A percentile compares a stretch with the other conserved stretches of the same genome.
phyloP scores from a whole-genome alignment of 768 basidiomycete species.

The Termitomyces sp. region DNA sequence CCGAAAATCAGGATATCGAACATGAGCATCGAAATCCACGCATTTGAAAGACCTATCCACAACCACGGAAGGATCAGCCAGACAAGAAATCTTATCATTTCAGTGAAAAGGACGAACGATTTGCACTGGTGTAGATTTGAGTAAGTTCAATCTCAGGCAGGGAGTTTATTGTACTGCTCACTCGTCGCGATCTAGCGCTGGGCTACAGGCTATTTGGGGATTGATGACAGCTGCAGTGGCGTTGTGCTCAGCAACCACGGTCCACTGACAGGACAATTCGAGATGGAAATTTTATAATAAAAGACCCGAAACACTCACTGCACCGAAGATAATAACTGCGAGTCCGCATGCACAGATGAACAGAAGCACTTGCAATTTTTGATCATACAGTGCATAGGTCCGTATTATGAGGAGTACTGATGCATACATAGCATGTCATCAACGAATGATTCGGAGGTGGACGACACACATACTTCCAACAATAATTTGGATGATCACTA shows the following conservation, averaged over 20 bases:
- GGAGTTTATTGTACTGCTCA: neutral
- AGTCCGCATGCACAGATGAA: conserved; percentile 25
- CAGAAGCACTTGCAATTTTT: conserved; percentile 25
- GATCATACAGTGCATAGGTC: conserved; percentile 40
- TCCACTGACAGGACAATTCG: neutral
- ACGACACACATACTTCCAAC: conserved; percentile 31
- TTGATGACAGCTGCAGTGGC: too few species aligned
- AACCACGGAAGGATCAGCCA: neutral
- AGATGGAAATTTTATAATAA: neutral
- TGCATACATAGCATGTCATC: too few species aligned
- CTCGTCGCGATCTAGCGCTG: neutral
- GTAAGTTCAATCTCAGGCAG: neutral
- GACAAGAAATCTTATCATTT: neutral
- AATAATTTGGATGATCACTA: conserved; percentile 33
- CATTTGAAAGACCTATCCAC: conserved; percentile 29
- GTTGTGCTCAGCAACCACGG: neutral
- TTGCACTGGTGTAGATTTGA: neutral
- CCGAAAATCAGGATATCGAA: conserved; percentile 41
- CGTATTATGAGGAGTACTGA: conserved; percentile 39
- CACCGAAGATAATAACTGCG: conserved; percentile 22
- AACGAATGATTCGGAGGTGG: neutral
- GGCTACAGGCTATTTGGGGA: neutral
- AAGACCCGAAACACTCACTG: neutral
- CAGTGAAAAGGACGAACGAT: neutral
- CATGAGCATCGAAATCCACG: conserved; percentile 38